Base-by-base conservation (phyloP, 305 asterid species). In the Euphrasia arctica region DNA sequence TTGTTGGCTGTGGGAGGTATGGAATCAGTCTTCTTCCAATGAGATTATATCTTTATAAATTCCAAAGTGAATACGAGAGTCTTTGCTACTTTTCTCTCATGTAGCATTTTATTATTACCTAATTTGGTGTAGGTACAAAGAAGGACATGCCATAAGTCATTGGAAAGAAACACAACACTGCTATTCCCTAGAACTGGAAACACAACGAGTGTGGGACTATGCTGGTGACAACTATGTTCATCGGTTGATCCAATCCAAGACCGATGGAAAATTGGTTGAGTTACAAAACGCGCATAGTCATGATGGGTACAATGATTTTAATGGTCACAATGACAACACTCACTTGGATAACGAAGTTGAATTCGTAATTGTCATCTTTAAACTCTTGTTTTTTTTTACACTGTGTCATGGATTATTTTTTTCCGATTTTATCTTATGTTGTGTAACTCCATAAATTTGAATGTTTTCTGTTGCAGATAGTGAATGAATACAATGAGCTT, bases 141-240 rank as follows among this genome's bases (percentile, higher is more conserved):
- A 76, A 74, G 97, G 88, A 13, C 97, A 93, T 72, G 89, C 99
- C 61, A 72, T 81, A 59, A 68, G 68, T 64, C 97, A 93, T 71
- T 93, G 99, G 98, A 86, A 84, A 76, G 98, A 90, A 72, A 93
- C 97, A 63, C 78, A 90, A 67, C 98, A 93, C 75, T 90, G 96
- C 82, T 90, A 93, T 74, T 91, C 98, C 64, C 85, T 93, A 74
- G 98, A 93, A 77, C 85, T 93, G 77, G 97, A 93, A 74, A 86
- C 99, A 14, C 94, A 84, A 61, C 88, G 97, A 58, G 99, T 93
- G 69, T 93, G 97, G 99, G 97, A 93, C 74, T 84, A 83, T 71
- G 85, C 84, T 62, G 99, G 99, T 69, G 90, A 90, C 75, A 93
- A 90, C 77, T 93, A 93, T 78, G 98, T 93, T 81, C 98, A 93